These are phyloP conservation scores for Trichocladium uniseriatum DNA, from an alignment of 495 filamentous ascomycete species.

Conservation along the genomic window DNA sequence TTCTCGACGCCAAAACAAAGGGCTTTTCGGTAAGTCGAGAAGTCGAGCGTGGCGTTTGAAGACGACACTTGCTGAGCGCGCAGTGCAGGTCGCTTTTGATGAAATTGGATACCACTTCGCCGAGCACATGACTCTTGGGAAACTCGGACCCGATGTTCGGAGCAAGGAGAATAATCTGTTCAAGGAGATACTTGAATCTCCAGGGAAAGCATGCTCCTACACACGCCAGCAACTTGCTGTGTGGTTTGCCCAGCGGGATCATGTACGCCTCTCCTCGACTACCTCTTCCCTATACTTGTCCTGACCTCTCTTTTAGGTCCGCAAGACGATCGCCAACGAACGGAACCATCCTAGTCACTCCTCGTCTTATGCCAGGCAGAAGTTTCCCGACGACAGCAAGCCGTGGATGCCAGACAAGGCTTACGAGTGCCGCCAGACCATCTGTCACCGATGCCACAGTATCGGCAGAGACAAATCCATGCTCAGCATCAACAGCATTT, in stretches of 20 bases:
- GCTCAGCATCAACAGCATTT: slow-evolving; percentile 41
- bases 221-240: slow-evolving; percentile 30
- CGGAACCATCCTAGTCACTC: background rate
- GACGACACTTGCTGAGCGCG: background rate
- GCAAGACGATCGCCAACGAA: slow-evolving; percentile 15
- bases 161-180: slow-evolving; percentile 35
- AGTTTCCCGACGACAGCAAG: slow-evolving; percentile 9
- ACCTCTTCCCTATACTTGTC: background rate
- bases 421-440: slow-evolving; percentile 41
- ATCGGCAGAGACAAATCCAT: slow-evolving; percentile 36
- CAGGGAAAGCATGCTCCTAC: slow-evolving; percentile 37
- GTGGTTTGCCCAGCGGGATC: slow-evolving; percentile 35
- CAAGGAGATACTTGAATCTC: slow-evolving; percentile 40
- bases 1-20: slow-evolving; percentile 28
- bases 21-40: slow-evolving; percentile 22
- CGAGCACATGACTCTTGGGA: slow-evolving; percentile 19
- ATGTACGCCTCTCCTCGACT: slow-evolving; percentile 16
- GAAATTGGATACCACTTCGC: slow-evolving; percentile 16
- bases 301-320: slow-evolving; percentile 15
- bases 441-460: slow-evolving; percentile 44
- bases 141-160: slow-evolving; percentile 28
- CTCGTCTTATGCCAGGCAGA: slow-evolving; percentile 1
- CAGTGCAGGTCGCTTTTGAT: slow-evolving; percentile 25
- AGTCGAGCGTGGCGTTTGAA: background rate
- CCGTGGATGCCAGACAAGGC: slow-evolving; percentile 33